Evolutionary conservation across 495 filamentous ascomycete species (phyloP).

Genomic region (Penicillium manginii): DNA sequence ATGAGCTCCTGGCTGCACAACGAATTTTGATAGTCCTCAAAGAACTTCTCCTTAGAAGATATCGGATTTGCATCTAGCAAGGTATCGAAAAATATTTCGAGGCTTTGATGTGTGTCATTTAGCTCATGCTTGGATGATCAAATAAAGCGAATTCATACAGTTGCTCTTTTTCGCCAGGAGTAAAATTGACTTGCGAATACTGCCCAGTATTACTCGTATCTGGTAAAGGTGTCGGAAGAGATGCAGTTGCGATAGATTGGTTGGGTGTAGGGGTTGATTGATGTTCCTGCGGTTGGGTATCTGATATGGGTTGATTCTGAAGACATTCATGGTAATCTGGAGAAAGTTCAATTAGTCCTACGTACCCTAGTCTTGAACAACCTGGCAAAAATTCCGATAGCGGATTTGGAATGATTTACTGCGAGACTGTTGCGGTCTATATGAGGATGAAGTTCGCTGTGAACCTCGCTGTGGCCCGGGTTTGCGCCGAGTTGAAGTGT

Average conservation of each 20-base stretch:
- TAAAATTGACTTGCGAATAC: not conserved
- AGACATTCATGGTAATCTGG: too few relatives aligned
- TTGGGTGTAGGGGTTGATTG: not conserved
- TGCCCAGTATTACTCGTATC: too few relatives aligned
- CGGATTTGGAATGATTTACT: too few relatives aligned
- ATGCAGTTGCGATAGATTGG: not conserved
- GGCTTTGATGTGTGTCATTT: constrained; percentile 1
- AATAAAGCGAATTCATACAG: constrained; percentile 12
- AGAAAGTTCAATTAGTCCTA: too few relatives aligned
- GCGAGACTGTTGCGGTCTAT: too few relatives aligned
- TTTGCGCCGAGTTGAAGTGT: constrained; percentile 12
- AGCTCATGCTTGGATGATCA: constrained; percentile 10
- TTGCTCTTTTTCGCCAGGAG: constrained; percentile 4
- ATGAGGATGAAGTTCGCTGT: not conserved
- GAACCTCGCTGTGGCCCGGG: constrained; percentile 18
- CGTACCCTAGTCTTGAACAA: too few relatives aligned
- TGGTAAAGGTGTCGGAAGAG: too few relatives aligned
- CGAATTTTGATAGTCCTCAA: constrained; percentile 24
- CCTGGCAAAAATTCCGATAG: too few relatives aligned
- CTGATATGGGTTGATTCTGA: too few relatives aligned
- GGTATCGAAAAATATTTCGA: constrained; percentile 24
- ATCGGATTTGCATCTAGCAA: constrained; percentile 35
- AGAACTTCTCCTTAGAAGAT: constrained; percentile 26
- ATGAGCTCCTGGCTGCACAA: constrained; percentile 23
- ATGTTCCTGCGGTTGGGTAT: constrained; percentile 1